Conservation (phyloP, 2,329 filamentous ascomycete species). For the Colletotrichum spinosum region DNA sequence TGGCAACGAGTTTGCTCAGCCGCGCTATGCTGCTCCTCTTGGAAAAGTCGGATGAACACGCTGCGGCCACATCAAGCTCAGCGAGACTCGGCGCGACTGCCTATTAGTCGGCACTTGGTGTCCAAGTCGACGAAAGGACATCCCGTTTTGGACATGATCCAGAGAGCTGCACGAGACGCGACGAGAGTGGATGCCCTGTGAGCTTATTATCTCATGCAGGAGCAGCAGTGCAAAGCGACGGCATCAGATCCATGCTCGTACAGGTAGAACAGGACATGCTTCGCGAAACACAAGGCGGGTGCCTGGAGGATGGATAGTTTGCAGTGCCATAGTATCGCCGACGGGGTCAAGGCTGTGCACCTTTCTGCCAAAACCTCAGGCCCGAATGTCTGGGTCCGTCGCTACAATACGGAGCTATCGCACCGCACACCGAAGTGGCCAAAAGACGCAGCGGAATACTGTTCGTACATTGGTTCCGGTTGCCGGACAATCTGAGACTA, state of each 20-base stretch:
- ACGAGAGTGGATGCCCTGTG: slow-evolving; percentile 12
- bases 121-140: slow-evolving; percentile 6
- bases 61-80: background rate
- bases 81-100: background rate
- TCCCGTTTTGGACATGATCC: slow-evolving; percentile 4
- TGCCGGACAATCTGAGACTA: slow-evolving; percentile 20
- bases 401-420: too few species aligned
- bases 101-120: slow-evolving; percentile 7
- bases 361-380: too few species aligned
- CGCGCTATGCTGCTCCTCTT: background rate
- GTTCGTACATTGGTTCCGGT: background rate
- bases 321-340: too few species aligned
- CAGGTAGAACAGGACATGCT: background rate
- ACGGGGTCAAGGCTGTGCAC: too few species aligned
- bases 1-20: background rate
- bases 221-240: background rate
- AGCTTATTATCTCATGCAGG: slow-evolving; percentile 19
- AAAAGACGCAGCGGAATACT: background rate
- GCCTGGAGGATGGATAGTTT: too few species aligned
- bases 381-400: too few species aligned
- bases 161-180: background rate
- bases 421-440: too few species aligned
- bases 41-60: background rate
- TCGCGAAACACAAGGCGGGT: too few species aligned
- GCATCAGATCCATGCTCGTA: slow-evolving; percentile 4